These are phyloP conservation scores for Bruguiera gymnorhiza DNA, from an alignment of 345 rosid genomes.

Conservation along the genomic window DNA sequence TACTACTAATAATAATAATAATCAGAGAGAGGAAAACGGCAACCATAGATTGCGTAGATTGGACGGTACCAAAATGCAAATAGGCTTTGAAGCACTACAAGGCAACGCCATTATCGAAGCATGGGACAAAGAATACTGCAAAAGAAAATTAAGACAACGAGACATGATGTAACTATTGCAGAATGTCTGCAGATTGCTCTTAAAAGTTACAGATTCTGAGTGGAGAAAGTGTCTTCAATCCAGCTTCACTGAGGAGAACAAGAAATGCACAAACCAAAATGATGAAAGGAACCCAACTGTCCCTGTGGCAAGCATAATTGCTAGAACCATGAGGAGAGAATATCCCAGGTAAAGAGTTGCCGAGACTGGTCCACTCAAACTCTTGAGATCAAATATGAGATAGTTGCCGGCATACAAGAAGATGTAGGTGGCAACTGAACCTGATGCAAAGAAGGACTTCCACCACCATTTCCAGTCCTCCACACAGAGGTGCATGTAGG, in stretches of 20 bases:
- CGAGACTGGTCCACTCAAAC: conserved; percentile 65
- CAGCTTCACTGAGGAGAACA: conserved; percentile 74
- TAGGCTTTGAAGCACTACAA: not conserved
- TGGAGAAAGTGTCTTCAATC: conserved; percentile 38
- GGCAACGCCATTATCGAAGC: conserved; percentile 17
- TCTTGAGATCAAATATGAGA: conserved; percentile 59
- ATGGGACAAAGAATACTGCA: conserved; percentile 21
- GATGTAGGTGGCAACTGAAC: conserved; percentile 68
- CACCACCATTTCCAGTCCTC: conserved; percentile 85
- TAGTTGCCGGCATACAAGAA: conserved; percentile 64
- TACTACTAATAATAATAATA: too few relatives aligned
- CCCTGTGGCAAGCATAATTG: conserved; percentile 70
- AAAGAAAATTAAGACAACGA: not conserved
- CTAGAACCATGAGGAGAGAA: conserved; percentile 64
- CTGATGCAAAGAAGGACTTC: conserved; percentile 75
- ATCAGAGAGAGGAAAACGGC: too few relatives aligned
- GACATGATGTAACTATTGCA: conserved; percentile 1
- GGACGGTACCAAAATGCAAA: conserved; percentile 9
- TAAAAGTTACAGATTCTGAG: not conserved
- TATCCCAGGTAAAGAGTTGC: conserved; percentile 66
- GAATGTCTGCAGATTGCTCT: not conserved
- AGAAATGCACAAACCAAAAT: conserved; percentile 70
- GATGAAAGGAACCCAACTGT: conserved; percentile 70
- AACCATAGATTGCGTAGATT: too few relatives aligned
- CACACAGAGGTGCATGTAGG: conserved; percentile 75